Conservation (phyloP, 768 basidiomycete genomes). For the Phlebiopsis gigantea region DNA sequence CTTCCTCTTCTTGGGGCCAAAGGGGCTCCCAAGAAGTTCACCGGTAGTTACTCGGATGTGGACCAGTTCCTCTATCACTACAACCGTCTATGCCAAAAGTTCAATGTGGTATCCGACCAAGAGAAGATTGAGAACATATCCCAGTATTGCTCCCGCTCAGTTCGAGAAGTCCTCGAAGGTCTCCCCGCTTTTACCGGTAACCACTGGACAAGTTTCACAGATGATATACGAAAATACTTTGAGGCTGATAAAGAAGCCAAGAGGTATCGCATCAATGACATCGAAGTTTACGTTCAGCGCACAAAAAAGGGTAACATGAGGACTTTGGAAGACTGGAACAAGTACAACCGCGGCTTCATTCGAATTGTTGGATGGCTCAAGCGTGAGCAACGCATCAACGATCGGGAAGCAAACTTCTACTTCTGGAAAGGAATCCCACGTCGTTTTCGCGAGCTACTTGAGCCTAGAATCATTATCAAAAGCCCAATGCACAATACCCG, state of each 20-base stretch:
- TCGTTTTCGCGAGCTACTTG: slow-evolving; percentile 1
- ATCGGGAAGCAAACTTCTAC: slow-evolving; percentile 1
- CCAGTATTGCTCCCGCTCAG: slow-evolving; percentile 15
- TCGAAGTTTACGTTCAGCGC: background rate
- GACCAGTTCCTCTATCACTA: slow-evolving; percentile 14
- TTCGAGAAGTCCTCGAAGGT: slow-evolving; percentile 13
- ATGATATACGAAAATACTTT: slow-evolving; percentile 6
- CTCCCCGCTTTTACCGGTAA: background rate
- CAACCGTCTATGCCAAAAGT: slow-evolving; percentile 10
- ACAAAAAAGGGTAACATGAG: background rate
- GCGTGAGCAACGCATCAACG: slow-evolving; percentile 1
- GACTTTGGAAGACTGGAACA: slow-evolving; percentile 5
- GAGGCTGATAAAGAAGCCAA: slow-evolving; percentile 11
- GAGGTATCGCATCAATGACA: slow-evolving; percentile 3
- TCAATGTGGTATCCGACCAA: slow-evolving; percentile 1
- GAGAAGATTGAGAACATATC: slow-evolving; percentile 10
- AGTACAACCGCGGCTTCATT: slow-evolving; percentile 8
- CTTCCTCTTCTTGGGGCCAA: slow-evolving; percentile 15
- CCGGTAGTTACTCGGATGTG: slow-evolving; percentile 17
- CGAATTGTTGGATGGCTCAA: slow-evolving; percentile 12
- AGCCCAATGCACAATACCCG: slow-evolving; percentile 9
- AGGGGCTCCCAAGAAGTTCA: slow-evolving; percentile 18
- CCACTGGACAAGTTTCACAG: slow-evolving; percentile 8
- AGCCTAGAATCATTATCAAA: slow-evolving; percentile 5
- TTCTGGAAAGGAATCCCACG: slow-evolving; percentile 10